Percentiles rank a stretch among this genome's conserved stretches.
phyloP scores from a whole-genome alignment of 192 early-diverging fungal species.

The Cetraspora pellucida region DNA sequence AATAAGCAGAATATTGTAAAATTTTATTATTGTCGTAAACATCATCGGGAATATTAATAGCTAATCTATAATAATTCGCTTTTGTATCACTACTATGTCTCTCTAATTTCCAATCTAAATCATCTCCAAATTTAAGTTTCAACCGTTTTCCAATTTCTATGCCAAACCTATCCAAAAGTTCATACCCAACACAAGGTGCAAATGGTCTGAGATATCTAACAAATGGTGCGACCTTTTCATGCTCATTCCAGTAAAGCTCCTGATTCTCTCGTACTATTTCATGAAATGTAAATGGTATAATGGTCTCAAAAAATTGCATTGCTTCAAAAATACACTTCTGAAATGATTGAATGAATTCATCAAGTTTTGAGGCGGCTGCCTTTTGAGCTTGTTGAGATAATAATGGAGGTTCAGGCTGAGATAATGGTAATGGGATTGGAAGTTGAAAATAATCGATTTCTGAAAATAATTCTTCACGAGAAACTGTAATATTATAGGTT shows the following conservation, averaged over 20 bases:
- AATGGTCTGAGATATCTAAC: not conserved
- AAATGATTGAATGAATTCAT: not conserved
- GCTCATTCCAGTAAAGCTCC: not conserved
- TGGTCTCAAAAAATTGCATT: not conserved
- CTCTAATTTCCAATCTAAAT: not conserved
- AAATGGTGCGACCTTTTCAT: not conserved
- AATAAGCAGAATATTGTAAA: not conserved
- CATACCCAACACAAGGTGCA: not conserved
- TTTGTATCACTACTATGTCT: not conserved
- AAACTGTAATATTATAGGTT: not conserved
- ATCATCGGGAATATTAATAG: not conserved
- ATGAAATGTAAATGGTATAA: not conserved
- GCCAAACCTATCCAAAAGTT: not conserved
- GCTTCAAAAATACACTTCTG: not conserved
- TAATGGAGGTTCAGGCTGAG: not conserved
- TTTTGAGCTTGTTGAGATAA: slow-evolving; percentile 1
- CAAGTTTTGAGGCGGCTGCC: not conserved
- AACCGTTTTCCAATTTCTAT: not conserved
- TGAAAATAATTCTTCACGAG: not conserved
- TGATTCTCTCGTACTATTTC: not conserved
- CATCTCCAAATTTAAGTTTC: not conserved
- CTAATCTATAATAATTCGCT: not conserved
- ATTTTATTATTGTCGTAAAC: not conserved
- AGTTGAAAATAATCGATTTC: slow-evolving; percentile 16
- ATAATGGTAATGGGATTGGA: not conserved